Conservation (phyloP, 208 protist species). For the Leishmania braziliensis region DNA sequence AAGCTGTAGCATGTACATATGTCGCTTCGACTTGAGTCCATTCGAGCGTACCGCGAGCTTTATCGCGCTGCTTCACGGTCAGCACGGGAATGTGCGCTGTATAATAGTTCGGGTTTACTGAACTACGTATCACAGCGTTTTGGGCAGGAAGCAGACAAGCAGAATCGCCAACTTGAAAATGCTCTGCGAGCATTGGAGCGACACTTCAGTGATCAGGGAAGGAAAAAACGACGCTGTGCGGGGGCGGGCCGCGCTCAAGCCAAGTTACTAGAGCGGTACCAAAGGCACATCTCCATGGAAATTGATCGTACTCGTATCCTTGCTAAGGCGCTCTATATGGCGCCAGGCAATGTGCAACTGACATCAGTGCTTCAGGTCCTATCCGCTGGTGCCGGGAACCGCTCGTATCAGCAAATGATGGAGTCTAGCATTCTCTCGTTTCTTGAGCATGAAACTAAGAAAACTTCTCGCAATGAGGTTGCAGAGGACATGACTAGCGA, state of each 20-base stretch:
- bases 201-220: constrained; percentile 6
- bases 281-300: constrained; percentile 51
- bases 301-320: constrained; percentile 49
- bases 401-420: constrained; percentile 57
- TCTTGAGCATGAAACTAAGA: constrained; percentile 51
- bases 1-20: constrained; percentile 15
- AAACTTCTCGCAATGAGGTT: constrained; percentile 51
- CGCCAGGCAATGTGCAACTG: constrained; percentile 45
- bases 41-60: constrained; percentile 60
- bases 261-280: constrained; percentile 54
- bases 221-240: not conserved
- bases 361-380: constrained; percentile 81
- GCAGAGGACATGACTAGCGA: constrained; percentile 75
- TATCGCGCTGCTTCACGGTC: constrained; percentile 38
- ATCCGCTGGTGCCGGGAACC: constrained; percentile 70
- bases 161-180: constrained; percentile 37
- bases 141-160: constrained; percentile 34
- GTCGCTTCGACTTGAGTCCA: constrained; percentile 48
- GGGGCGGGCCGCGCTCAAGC: not conserved
- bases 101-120: constrained; percentile 48
- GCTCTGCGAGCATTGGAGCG: constrained; percentile 26
- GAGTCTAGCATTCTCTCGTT: constrained; percentile 61
- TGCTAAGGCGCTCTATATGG: constrained; percentile 39
- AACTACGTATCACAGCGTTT: constrained; percentile 60
- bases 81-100: constrained; percentile 45